Evolutionary conservation across 2,329 filamentous ascomycete species (phyloP).

Genomic region (Neoarthrinium moseri): DNA sequence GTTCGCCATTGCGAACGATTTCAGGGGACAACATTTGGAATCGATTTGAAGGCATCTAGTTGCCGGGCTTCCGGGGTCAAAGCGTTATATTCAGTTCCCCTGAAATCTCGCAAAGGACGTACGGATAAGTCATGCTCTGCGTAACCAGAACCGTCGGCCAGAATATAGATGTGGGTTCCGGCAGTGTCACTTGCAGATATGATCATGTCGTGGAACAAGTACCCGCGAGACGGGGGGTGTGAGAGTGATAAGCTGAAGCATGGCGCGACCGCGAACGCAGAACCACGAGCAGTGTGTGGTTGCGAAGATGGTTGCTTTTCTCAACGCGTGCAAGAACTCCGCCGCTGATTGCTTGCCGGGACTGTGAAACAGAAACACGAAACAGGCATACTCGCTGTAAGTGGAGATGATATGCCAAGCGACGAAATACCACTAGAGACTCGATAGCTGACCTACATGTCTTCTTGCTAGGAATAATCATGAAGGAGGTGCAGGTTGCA

Average conservation of each 20-base stretch:
- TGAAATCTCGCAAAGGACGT: background rate
- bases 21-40: too few relatives aligned
- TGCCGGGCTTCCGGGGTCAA: too few relatives aligned
- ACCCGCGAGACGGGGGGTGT: background rate
- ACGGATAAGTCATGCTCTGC: too few relatives aligned
- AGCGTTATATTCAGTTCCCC: background rate
- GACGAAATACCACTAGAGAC: background rate
- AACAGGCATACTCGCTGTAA: constrained; percentile 1
- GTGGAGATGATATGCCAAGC: background rate
- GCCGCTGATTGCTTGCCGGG: background rate
- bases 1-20: too few relatives aligned
- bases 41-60: too few relatives aligned
- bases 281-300: background rate
- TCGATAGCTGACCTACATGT: background rate
- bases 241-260: background rate
- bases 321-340: background rate
- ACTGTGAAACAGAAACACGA: background rate
- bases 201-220: constrained; percentile 1
- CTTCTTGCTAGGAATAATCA: background rate
- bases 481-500: constrained; percentile 1
- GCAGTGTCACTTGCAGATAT: background rate
- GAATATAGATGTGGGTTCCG: too few relatives aligned
- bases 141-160: too few relatives aligned
- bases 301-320: background rate
- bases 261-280: background rate